These are phyloP conservation scores for Lonicera japonica DNA, from an alignment of 129 eudicot species.

Conservation along the genomic window DNA sequence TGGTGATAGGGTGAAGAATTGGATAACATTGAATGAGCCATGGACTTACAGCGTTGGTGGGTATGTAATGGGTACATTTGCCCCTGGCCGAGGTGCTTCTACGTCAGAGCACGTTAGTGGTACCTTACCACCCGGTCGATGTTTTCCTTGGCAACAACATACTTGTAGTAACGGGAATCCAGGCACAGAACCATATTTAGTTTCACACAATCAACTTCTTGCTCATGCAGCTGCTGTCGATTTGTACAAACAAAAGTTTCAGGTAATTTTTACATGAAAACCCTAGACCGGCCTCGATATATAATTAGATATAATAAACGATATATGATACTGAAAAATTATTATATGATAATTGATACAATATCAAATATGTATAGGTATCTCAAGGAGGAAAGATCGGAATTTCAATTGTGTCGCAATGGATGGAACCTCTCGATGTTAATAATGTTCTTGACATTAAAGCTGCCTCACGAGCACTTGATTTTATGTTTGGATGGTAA, in stretches of 20 bases:
- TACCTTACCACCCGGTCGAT: neutral
- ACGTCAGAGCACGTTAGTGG: neutral
- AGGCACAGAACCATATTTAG: conserved; percentile 9
- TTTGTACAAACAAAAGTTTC: conserved; percentile 1
- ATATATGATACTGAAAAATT: too few relatives aligned
- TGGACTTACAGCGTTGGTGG: neutral
- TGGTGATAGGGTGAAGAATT: conserved; percentile 18
- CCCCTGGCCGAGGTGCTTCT: conserved; percentile 10
- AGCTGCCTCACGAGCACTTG: too few relatives aligned
- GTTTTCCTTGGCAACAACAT: neutral
- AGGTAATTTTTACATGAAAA: neutral
- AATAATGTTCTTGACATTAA: too few relatives aligned
- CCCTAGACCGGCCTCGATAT: too few relatives aligned
- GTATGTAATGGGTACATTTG: neutral
- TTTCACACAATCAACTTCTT: conserved; percentile 2
- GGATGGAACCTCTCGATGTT: too few relatives aligned
- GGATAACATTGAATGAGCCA: conserved; percentile 14
- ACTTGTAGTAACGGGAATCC: neutral
- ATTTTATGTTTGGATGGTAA: too few relatives aligned
- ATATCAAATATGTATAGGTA: too few relatives aligned
- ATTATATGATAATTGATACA: too few relatives aligned
- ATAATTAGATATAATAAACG: too few relatives aligned
- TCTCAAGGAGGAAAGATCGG: too few relatives aligned
- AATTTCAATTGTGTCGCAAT: too few relatives aligned
- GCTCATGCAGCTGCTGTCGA: conserved; percentile 12